Base-by-base conservation (phyloP, 1,139 yeast species). In the Suhomyces bolitotheri region DNA sequence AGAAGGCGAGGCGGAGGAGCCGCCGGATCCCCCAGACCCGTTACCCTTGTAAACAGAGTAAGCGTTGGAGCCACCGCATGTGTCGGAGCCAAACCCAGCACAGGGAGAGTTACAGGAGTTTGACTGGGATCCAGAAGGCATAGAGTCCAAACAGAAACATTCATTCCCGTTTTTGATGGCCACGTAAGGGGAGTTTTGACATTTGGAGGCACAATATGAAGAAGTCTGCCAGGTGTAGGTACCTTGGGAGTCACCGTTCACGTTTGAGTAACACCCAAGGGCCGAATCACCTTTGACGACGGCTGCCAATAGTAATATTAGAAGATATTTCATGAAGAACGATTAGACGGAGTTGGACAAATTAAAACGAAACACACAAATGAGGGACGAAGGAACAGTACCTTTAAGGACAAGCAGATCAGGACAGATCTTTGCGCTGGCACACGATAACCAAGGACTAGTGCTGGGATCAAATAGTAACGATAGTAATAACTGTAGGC, bases 111-210 rank as follows among this genome's bases (percentile, higher is more conserved):
- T 49, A 61, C 92, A 83, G 20, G 64, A 40, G n/a, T 50, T 34
- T 26, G 34, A 19, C 17, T 38, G 25, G 13, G 60, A 44, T 2
- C 67, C 44, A 11, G 62, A 38, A n/a, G 95, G 95, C 13, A 68
- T 52, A 1, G 62, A 45, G 41, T 62, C 53, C 41, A 90, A 85
- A 59, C 96, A 87, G 52, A 67, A 77, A 60, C 96, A 87, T 14
- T 63, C 58, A 34, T 64, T 54, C 25, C 88, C 90, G 26, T 71
- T 53, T 12, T 63, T 60, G 29, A 82, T 49, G 6, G 92, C 95
- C 49, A 80, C 73, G 49, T 77, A 82, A 3, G 78, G 62, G 39
- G 62, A 68, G 16, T 62, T 58, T 4, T 73, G 57, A 56, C 90
- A 82, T 29, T 52, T 47, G 0, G 36, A 31, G 3, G 70, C 47